Evolutionary conservation across 2,329 filamentous ascomycete genomes (phyloP).

Genomic region (Hypoxylon rubiginosum): DNA sequence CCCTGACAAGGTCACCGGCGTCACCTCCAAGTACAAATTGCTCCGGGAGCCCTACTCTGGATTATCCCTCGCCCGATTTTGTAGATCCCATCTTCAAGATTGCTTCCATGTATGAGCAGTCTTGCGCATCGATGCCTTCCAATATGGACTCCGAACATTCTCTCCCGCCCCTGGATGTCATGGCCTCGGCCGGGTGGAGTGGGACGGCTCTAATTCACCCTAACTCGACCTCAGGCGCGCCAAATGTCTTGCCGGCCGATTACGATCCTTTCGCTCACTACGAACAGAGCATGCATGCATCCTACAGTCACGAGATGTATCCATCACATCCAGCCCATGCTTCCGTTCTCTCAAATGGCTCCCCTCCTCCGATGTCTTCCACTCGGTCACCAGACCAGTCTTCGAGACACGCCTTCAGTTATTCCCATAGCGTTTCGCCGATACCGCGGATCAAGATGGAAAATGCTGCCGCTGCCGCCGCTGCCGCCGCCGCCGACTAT

Average conservation of each 20-base stretch:
- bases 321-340: slow-evolving; percentile 55
- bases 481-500: slow-evolving; percentile 49
- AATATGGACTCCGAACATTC: slow-evolving; percentile 55
- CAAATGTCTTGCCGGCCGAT: slow-evolving; percentile 63
- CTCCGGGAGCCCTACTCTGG: slow-evolving; percentile 57
- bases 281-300: slow-evolving; percentile 55
- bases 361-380: slow-evolving; percentile 48
- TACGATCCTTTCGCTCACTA: slow-evolving; percentile 67
- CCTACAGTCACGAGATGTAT: slow-evolving; percentile 65
- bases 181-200: slow-evolving; percentile 61
- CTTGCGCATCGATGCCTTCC: slow-evolving; percentile 55
- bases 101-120: slow-evolving; percentile 58
- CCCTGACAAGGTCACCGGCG: slow-evolving; percentile 60
- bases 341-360: slow-evolving; percentile 43
- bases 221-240: slow-evolving; percentile 57
- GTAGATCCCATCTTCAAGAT: slow-evolving; percentile 60
- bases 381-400: slow-evolving; percentile 52
- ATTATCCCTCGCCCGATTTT: slow-evolving; percentile 62
- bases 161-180: slow-evolving; percentile 57
- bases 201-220: slow-evolving; percentile 57
- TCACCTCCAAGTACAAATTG: slow-evolving; percentile 62
- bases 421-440: slow-evolving; percentile 50
- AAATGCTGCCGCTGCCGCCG: slow-evolving; percentile 32
- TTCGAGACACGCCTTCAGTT: slow-evolving; percentile 51
- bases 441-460: slow-evolving; percentile 59